A percentile compares a stretch with the other conserved stretches of the same genome.
Evolutionary conservation across 257 asterid genomes (phyloP).

Genomic region (Leonotis leonurus): DNA sequence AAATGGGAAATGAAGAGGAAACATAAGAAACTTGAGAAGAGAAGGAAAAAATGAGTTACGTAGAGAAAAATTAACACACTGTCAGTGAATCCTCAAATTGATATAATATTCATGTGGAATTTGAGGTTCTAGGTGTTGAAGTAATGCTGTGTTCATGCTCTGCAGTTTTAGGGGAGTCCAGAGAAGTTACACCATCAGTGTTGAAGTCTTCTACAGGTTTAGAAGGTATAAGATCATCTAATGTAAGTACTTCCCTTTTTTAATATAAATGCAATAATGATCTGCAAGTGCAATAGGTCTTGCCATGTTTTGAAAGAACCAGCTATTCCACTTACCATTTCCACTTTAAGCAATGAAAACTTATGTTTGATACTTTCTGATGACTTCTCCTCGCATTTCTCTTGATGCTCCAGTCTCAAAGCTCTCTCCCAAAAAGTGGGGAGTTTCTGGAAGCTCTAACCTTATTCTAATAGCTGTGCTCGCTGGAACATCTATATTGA

Average conservation of each 20-base stretch:
- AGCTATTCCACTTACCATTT: not conserved
- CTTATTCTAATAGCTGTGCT: conserved; percentile 50
- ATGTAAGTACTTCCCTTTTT: not conserved
- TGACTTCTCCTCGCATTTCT: conserved; percentile 9
- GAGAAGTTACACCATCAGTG: conserved; percentile 82
- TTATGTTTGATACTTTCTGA: not conserved
- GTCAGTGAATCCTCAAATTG: not conserved
- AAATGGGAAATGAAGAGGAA: not conserved
- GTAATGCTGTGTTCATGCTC: not conserved
- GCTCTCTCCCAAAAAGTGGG: conserved; percentile 97
- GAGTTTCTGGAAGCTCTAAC: conserved; percentile 79
- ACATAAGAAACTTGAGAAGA: not conserved
- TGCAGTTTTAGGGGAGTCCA: conserved; percentile 85
- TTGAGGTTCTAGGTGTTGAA: conserved; percentile 1
- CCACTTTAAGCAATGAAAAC: not conserved
- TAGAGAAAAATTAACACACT: not conserved
- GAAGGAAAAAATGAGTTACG: not conserved
- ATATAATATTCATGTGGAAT: not conserved
- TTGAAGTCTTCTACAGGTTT: conserved; percentile 79
- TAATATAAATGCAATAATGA: not conserved
- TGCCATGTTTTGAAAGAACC: not conserved
- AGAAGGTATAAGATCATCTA: conserved; percentile 36
- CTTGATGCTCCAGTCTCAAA: conserved; percentile 54
- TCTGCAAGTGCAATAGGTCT: not conserved
- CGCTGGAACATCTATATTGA: conserved; percentile 59